Base-by-base conservation (phyloP, 768 basidiomycete species). In the Paxillus ammoniavirescens region DNA sequence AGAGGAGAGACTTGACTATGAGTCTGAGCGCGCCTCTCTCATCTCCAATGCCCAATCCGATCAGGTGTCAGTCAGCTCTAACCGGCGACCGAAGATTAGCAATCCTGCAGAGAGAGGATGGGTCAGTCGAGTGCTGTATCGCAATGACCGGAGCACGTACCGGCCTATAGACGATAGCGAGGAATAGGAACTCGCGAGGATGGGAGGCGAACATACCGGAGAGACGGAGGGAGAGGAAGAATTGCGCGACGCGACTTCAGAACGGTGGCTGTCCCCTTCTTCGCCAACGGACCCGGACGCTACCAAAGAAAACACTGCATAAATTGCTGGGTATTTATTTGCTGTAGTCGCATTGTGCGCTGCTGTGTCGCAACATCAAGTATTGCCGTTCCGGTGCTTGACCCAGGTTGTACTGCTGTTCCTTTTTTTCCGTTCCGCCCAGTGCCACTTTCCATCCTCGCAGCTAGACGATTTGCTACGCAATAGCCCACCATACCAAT, bases 1-100 rank as follows among this genome's bases (percentile, higher is more conserved):
- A 61, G 82, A 87, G 66, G 86, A 83, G 67, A 74, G 76, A 50
- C 65, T 82, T 23, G 87, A 89, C 58, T 83, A 89, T 54, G 84
- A 84, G 53, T 84, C 84, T 5, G 79, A 82, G 61, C 75, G 79
- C 26, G 77, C 81, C 15, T 87, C 84, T 4, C 74, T 87, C 7
- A 72, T 82, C 58, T 66, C 77, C 40, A 66, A 59, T 55, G 56
- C 58, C 31, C 68, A 64, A 23, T 76, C 75, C n/a, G 68, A 71
- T 54, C 69, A 73, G 54, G 64, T 71, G 54, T 70, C 73, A 38
- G 70, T 73, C 37, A 61, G 60, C 37, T 62, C 71, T 43, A 49
- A 53, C 33, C 57, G 64, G 35, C 65, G 66, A 41, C 59, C 63
- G 38, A 64, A 62, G 42, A 54, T 47, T 17, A 61, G 49, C 15